Base-by-base conservation (phyloP, 352 stramenopile species). In the Hyaloperonospora brassicae region DNA sequence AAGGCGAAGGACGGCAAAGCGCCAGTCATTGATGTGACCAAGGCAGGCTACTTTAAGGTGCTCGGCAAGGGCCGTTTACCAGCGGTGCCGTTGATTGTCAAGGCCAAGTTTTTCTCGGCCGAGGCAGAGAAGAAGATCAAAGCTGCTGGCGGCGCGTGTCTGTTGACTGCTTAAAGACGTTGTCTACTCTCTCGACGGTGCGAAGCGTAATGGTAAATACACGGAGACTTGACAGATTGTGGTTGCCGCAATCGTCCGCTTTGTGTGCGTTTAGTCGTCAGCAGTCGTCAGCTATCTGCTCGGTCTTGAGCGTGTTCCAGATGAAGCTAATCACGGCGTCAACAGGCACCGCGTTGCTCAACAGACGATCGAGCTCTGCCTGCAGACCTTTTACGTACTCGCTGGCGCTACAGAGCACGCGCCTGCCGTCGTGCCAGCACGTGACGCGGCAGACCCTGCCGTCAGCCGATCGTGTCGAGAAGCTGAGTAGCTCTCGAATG, bases 91-190 rank as follows among this genome's bases (percentile, higher is more conserved):
- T 73, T 99, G 41, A 98, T 99, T 79, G 97, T 99, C 55, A 99
- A 99, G 91, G 97, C 97, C 55, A 99, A 99, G 77, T 99, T 96
- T 84, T 99, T 99, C 82, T 98, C 87, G 58, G 93, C 97, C 65
- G 84, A 95, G 64, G 97, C 97, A n/a, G 97, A 99, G 82, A 97
- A 99, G 84, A 99, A 99, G 86, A 99, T 99, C 73, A 98, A 98
- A 80, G 96, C 77, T 52, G 96, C 95, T 49, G 97, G 97, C 72
- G 97, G 97, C 62, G 97, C 97, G 46, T 99, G 95, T 79, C 77
- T 99, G 57, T 79, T 99, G 55, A 96, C 87, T 72, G 95, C 95
- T 72, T 99, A 98, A 98, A 77, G 62, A 64, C 22, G 10, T 64
- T 66, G 61, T 51, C 58, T 68, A 65, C 68, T 68, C 72, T 72